These are phyloP conservation scores for Pythium myriotylum DNA, from an alignment of 352 stramenopile genomes.

Conservation along the genomic window DNA sequence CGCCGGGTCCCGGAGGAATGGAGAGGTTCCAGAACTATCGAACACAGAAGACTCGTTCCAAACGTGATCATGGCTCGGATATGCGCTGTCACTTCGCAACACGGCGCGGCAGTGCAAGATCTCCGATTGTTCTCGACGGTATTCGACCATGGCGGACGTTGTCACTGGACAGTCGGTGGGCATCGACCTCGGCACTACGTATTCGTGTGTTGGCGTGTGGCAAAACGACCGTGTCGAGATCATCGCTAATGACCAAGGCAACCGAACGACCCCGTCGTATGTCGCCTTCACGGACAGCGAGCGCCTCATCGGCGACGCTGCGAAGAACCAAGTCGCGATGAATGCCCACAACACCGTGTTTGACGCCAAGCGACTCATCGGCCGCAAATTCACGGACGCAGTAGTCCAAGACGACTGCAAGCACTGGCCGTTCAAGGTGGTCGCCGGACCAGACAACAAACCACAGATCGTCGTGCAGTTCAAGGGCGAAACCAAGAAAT, in stretches of 20 bases:
- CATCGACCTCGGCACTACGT: conserved; percentile 98
- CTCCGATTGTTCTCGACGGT: not conserved
- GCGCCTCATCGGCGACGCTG: conserved; percentile 94
- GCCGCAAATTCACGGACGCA: conserved; percentile 86
- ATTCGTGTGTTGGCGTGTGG: conserved; percentile 97
- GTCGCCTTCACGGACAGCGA: conserved; percentile 95
- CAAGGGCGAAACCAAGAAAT: conserved; percentile 50
- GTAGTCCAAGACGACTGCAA: conserved; percentile 79
- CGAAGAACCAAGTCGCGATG: conserved; percentile 94
- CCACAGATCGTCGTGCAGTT: conserved; percentile 48
- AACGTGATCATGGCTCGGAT: too few species aligned
- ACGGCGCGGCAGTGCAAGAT: not conserved
- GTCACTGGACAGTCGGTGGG: conserved; percentile 70
- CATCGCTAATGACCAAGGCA: conserved; percentile 96
- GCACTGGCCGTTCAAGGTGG: conserved; percentile 59
- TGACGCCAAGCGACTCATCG: conserved; percentile 78
- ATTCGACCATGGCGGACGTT: conserved; percentile 28
- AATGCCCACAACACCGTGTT: conserved; percentile 60
- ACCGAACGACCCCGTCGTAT: conserved; percentile 95
- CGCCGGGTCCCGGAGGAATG: too few species aligned
- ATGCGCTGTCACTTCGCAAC: too few species aligned
- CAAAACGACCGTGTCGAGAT: conserved; percentile 96
- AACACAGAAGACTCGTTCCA: too few species aligned
- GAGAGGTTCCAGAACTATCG: too few species aligned
- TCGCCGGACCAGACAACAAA: conserved; percentile 49